Conservation (phyloP, 495 filamentous ascomycete genomes). For the Hypomontagnella submonticulosa region DNA sequence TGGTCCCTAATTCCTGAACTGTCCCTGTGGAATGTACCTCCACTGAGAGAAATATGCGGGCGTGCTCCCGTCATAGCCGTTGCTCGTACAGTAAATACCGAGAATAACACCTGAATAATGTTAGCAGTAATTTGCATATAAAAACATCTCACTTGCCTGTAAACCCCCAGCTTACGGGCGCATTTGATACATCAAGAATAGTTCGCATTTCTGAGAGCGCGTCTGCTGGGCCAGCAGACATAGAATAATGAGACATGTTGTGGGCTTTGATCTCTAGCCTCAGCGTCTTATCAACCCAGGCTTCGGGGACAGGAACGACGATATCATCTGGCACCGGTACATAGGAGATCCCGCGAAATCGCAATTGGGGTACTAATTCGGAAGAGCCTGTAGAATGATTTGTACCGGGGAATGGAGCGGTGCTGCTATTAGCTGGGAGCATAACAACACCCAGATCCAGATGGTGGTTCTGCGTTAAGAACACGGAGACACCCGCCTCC, state of each 20-base stretch:
- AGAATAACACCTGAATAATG: constrained; percentile 49
- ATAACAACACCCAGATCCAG: constrained; percentile 62
- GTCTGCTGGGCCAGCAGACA: constrained; percentile 55
- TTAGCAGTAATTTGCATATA: constrained; percentile 16
- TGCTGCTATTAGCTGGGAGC: constrained; percentile 45
- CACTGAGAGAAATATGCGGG: constrained; percentile 59
- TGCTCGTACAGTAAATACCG: constrained; percentile 64
- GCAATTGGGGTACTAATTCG: constrained; percentile 48
- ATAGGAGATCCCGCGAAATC: constrained; percentile 54
- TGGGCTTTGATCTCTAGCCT: constrained; percentile 58
- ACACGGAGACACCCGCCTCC: constrained; percentile 58
- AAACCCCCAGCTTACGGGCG: constrained; percentile 61
- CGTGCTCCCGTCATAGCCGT: constrained; percentile 56
- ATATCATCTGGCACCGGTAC: constrained; percentile 48
- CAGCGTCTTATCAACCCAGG: constrained; percentile 50
- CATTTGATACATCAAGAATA: constrained; percentile 54
- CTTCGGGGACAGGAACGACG: constrained; percentile 43
- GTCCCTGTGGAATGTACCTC: constrained; percentile 57
- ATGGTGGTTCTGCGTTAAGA: constrained; percentile 65
- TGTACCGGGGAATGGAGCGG: constrained; percentile 15
- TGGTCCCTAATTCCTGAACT: constrained; percentile 49
- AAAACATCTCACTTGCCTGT: constrained; percentile 49
- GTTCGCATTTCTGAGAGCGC: constrained; percentile 45
- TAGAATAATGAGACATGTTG: constrained; percentile 59
- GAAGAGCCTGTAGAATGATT: constrained; percentile 20